Conservation (phyloP, 345 rosid species). For the Aurinia saxatilis region DNA sequence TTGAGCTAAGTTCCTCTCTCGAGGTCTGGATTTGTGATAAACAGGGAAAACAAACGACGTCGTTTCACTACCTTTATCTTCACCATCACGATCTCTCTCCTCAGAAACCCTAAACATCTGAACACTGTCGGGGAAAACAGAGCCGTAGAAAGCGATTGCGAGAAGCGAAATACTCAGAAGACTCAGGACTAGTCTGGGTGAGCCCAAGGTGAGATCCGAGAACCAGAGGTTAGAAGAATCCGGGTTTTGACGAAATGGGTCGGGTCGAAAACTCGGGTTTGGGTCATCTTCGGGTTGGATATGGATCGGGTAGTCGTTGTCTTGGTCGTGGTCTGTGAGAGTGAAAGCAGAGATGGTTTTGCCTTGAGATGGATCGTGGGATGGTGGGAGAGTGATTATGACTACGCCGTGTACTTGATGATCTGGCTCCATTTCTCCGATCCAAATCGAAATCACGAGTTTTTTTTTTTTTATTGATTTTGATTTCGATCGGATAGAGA, state of each 20-base stretch:
- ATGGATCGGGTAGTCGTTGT: conserved; percentile 24
- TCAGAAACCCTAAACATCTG: conserved; percentile 37
- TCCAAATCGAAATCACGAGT: not conserved
- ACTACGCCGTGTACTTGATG: conserved; percentile 45
- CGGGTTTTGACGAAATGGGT: conserved; percentile 34
- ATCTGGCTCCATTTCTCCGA: conserved; percentile 45
- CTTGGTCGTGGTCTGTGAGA: conserved; percentile 45
- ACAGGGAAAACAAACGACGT: conserved; percentile 64
- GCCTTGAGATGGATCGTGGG: conserved; percentile 68
- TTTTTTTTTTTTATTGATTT: too few relatives aligned
- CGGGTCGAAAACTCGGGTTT: conserved; percentile 21
- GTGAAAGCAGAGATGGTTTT: conserved; percentile 87
- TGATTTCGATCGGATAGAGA: conserved; percentile 11
- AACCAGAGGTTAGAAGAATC: conserved; percentile 27
- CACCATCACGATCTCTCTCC: conserved; percentile 29
- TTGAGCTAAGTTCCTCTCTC: conserved; percentile 42
- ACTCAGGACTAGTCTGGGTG: conserved; percentile 37
- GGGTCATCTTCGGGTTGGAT: conserved; percentile 9
- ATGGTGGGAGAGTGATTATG: conserved; percentile 84
- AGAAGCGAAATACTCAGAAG: conserved; percentile 51
- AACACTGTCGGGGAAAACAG: conserved; percentile 33
- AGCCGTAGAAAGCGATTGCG: conserved; percentile 41
- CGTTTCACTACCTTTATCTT: conserved; percentile 15
- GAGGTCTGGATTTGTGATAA: conserved; percentile 47
- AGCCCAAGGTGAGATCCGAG: conserved; percentile 23